Conservation (phyloP, 805 yeast species). For the Jamesozyma lodderae region DNA sequence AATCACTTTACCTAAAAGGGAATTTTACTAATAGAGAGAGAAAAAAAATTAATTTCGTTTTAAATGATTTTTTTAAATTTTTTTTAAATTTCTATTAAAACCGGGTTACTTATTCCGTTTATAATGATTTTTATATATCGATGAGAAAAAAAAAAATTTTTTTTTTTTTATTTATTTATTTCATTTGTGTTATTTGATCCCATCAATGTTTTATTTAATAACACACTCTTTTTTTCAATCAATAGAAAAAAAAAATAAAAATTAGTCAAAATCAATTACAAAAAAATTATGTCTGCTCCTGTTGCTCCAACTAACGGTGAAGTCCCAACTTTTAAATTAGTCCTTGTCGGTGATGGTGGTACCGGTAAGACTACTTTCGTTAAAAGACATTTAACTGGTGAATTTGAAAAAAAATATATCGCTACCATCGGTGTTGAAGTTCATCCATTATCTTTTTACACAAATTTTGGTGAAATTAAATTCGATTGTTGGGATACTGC, state of each 20-base stretch:
- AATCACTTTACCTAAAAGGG: too few relatives aligned
- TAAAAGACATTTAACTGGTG: slow-evolving; percentile 99
- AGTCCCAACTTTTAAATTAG: slow-evolving; percentile 97
- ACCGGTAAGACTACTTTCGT: slow-evolving; percentile 99
- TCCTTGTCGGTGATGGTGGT: slow-evolving; percentile 99
- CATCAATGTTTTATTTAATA: too few relatives aligned
- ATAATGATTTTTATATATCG: too few relatives aligned
- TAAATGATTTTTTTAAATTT: too few relatives aligned
- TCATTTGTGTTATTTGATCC: too few relatives aligned
- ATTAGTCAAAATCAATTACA: not conserved
- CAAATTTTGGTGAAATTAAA: slow-evolving; percentile 97
- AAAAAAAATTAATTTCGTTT: too few relatives aligned
- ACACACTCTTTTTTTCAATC: not conserved
- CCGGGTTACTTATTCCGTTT: too few relatives aligned
- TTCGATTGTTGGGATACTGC: slow-evolving; percentile 99
- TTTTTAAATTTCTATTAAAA: too few relatives aligned
- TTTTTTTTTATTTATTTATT: too few relatives aligned
- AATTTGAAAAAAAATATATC: slow-evolving; percentile 96
- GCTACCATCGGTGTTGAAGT: slow-evolving; percentile 99
- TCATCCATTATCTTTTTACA: slow-evolving; percentile 95
- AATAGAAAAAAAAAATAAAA: too few relatives aligned
- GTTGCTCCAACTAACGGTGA: slow-evolving; percentile 26
- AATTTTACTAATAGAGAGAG: too few relatives aligned
- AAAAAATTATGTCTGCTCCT: slow-evolving; percentile 9
- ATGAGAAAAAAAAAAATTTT: too few relatives aligned